Conservation (phyloP, 202 grass and related monocot genomes). For the Carex sylvatica region DNA sequence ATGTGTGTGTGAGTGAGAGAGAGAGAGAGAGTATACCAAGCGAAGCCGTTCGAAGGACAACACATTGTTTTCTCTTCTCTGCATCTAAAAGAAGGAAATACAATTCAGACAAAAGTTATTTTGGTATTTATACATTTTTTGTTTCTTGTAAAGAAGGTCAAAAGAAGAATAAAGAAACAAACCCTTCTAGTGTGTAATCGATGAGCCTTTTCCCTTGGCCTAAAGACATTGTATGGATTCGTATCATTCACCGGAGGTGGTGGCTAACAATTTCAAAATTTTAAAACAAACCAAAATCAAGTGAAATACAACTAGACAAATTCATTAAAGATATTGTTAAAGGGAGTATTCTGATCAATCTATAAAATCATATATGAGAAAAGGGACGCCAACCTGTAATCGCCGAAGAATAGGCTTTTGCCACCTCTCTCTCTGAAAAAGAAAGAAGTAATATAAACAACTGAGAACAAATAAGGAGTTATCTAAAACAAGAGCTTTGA, state of each 20-base stretch:
- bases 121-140: neutral
- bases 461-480: neutral
- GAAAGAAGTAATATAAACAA: constrained; percentile 28
- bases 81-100: constrained; percentile 68
- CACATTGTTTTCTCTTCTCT: constrained; percentile 97
- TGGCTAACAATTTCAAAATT: constrained; percentile 52
- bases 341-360: constrained; percentile 1
- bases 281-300: constrained; percentile 24
- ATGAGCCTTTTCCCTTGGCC: constrained; percentile 94
- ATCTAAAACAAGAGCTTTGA: neutral
- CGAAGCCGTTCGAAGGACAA: constrained; percentile 96
- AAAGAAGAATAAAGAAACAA: constrained; percentile 29
- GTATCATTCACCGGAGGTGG: constrained; percentile 95
- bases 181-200: constrained; percentile 98
- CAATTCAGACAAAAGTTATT: constrained; percentile 23
- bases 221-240: constrained; percentile 99
- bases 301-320: constrained; percentile 6
- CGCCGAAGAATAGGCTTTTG: constrained; percentile 96
- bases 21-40: constrained; percentile 41
- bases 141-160: constrained; percentile 5
- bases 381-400: constrained; percentile 67
- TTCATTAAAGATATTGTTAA: constrained; percentile 16
- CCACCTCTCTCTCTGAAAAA: constrained; percentile 83
- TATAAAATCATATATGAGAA: constrained; percentile 19
- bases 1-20: neutral